These are phyloP conservation scores for Arthrobotrys sinensis DNA, from an alignment of 2,329 filamentous ascomycete genomes.

Conservation along the genomic window DNA sequence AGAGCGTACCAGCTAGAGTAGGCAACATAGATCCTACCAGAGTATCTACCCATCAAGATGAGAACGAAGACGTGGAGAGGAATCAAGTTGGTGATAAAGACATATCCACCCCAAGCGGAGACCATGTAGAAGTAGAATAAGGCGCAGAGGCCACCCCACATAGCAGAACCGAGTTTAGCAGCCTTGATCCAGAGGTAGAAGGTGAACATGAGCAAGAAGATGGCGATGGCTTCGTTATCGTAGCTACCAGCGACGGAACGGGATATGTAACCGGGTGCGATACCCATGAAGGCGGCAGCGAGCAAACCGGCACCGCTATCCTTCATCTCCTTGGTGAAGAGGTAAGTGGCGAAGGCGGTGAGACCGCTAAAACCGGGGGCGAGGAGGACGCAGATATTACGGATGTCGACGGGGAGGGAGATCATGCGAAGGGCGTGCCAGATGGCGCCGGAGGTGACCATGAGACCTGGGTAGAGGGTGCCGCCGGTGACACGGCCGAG, in stretches of 20 bases:
- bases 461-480: slow-evolving; percentile 97
- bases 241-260: slow-evolving; percentile 98
- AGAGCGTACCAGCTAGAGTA: slow-evolving; percentile 99
- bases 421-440: slow-evolving; percentile 93
- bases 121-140: slow-evolving; percentile 99
- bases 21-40: slow-evolving; percentile 91
- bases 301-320: slow-evolving; percentile 94
- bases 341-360: slow-evolving; percentile 92
- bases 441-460: slow-evolving; percentile 98
- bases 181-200: slow-evolving; percentile 99
- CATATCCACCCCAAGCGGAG: slow-evolving; percentile 98
- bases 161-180: slow-evolving; percentile 93
- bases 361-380: slow-evolving; percentile 94
- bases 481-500: slow-evolving; percentile 97
- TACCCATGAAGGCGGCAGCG: slow-evolving; percentile 96
- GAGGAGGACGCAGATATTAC: slow-evolving; percentile 97
- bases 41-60: slow-evolving; percentile 97
- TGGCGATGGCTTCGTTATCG: slow-evolving; percentile 99
- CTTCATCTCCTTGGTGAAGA: slow-evolving; percentile 97
- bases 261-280: slow-evolving; percentile 96
- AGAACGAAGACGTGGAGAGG: slow-evolving; percentile 94
- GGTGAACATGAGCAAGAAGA: slow-evolving; percentile 97
- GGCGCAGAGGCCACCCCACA: slow-evolving; percentile 94
- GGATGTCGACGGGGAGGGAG: slow-evolving; percentile 94
- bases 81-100: slow-evolving; percentile 98